Evolutionary conservation across 1,139 yeast genomes (phyloP).

Genomic region (Candida anutae): DNA sequence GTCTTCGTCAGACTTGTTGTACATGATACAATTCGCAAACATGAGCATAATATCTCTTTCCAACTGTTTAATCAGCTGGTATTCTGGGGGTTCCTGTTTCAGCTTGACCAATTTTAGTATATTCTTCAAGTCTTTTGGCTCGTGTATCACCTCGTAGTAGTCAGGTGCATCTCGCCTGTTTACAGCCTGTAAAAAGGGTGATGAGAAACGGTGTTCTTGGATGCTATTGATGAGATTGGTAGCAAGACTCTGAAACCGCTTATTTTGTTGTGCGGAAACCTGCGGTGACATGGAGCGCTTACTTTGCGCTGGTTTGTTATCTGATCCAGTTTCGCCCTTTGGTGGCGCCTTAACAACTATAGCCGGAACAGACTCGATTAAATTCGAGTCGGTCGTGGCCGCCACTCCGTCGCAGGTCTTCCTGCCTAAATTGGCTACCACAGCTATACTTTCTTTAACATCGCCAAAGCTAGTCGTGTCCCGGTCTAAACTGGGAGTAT

Average conservation of each 20-base stretch:
- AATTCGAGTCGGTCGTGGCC: too few relatives aligned
- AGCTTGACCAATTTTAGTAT: constrained; percentile 49
- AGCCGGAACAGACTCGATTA: too few relatives aligned
- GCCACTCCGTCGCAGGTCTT: too few relatives aligned
- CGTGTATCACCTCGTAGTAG: constrained; percentile 51
- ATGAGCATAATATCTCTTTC: constrained; percentile 66
- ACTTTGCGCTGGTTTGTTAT: too few relatives aligned
- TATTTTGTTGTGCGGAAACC: constrained; percentile 23
- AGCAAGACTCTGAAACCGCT: constrained; percentile 48
- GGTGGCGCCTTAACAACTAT: too few relatives aligned
- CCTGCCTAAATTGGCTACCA: too few relatives aligned
- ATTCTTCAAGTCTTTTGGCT: constrained; percentile 63
- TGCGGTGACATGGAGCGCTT: constrained; percentile 25
- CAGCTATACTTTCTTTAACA: too few relatives aligned
- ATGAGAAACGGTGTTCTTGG: constrained; percentile 65
- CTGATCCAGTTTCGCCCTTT: too few relatives aligned
- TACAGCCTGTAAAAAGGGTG: constrained; percentile 68
- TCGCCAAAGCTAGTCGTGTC: too few relatives aligned
- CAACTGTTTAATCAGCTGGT: constrained; percentile 51
- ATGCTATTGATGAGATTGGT: constrained; percentile 56
- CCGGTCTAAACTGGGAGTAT: too few relatives aligned
- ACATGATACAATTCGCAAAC: constrained; percentile 84
- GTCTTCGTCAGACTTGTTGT: constrained; percentile 60
- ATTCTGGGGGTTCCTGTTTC: constrained; percentile 30
- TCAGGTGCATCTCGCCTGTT: constrained; percentile 61